A percentile compares a stretch with the other conserved stretches of the same genome.
Conservation (phyloP, 768 basidiomycete species). For the Boletus huronensis region DNA sequence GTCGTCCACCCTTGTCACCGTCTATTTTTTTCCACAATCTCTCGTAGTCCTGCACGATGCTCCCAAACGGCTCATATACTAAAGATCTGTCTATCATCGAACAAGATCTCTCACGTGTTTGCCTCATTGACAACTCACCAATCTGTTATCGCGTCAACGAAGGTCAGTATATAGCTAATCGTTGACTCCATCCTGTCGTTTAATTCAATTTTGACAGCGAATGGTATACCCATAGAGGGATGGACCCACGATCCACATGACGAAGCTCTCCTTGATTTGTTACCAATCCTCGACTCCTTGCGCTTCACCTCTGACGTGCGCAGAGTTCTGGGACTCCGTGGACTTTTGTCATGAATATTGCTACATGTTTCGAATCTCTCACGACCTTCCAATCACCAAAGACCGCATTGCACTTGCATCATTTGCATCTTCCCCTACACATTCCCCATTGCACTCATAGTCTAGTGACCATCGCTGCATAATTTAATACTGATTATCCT, state of each 20-base stretch:
- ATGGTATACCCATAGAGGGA: constrained; percentile 98
- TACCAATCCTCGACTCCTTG: constrained; percentile 93
- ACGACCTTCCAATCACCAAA: constrained; percentile 8
- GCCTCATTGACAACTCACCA: constrained; percentile 95
- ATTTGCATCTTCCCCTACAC: constrained; percentile 22
- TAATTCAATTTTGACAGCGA: constrained; percentile 51
- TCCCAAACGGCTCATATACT: constrained; percentile 90
- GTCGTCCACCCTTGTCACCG: constrained; percentile 28
- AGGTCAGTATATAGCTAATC: constrained; percentile 49
- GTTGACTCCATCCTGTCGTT: neutral
- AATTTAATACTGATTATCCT: constrained; percentile 39
- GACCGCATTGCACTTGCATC: constrained; percentile 22
- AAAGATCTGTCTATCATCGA: constrained; percentile 91
- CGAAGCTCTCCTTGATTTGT: constrained; percentile 91
- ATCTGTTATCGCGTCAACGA: constrained; percentile 89
- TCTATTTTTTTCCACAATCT: constrained; percentile 1
- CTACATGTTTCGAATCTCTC: constrained; percentile 4
- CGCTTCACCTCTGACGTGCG: constrained; percentile 96
- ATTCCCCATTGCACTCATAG: constrained; percentile 24
- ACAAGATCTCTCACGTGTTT: constrained; percentile 86
- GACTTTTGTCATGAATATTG: constrained; percentile 39
- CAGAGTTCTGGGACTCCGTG: constrained; percentile 76
- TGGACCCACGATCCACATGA: constrained; percentile 98
- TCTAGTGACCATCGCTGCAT: constrained; percentile 30
- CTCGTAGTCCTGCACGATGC: constrained; percentile 84